phyloP scores from a whole-genome alignment of 495 filamentous ascomycete genomes.

The Xylaria flabelliformis region DNA sequence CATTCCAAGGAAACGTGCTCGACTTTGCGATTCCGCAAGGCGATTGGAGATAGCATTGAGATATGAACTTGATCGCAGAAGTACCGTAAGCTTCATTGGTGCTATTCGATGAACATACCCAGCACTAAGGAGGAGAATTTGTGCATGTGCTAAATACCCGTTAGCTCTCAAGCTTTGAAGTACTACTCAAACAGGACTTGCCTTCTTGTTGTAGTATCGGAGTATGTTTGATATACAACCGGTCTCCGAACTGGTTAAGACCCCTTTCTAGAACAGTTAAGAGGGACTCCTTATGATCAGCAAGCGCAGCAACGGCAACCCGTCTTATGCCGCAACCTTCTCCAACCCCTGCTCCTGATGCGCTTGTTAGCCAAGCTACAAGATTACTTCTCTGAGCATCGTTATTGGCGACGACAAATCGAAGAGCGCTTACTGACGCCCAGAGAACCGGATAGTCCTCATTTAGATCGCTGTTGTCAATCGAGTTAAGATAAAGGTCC shows the following conservation, averaged over 20 bases:
- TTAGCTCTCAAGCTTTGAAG: constrained; percentile 38
- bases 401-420: constrained; percentile 43
- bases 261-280: constrained; percentile 67
- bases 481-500: constrained; percentile 54
- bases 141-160: constrained; percentile 65
- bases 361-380: constrained; percentile 70
- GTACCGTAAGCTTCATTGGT: constrained; percentile 63
- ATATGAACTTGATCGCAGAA: constrained; percentile 74
- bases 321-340: constrained; percentile 67
- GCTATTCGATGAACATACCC: constrained; percentile 73
- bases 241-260: constrained; percentile 79
- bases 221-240: constrained; percentile 83
- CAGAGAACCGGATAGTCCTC: constrained; percentile 48
- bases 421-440: constrained; percentile 55
- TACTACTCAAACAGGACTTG: constrained; percentile 41
- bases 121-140: constrained; percentile 77
- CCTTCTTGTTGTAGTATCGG: constrained; percentile 87
- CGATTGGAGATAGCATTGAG: constrained; percentile 85
- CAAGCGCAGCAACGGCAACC: constrained; percentile 66
- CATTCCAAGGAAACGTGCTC: constrained; percentile 88
- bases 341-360: constrained; percentile 69
- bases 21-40: constrained; percentile 73
- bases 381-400: constrained; percentile 57
- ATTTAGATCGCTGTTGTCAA: constrained; percentile 40
- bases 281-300: constrained; percentile 59